These are phyloP conservation scores for Neobulgaria alba DNA, from an alignment of 2,329 filamentous ascomycete species.

Conservation along the genomic window DNA sequence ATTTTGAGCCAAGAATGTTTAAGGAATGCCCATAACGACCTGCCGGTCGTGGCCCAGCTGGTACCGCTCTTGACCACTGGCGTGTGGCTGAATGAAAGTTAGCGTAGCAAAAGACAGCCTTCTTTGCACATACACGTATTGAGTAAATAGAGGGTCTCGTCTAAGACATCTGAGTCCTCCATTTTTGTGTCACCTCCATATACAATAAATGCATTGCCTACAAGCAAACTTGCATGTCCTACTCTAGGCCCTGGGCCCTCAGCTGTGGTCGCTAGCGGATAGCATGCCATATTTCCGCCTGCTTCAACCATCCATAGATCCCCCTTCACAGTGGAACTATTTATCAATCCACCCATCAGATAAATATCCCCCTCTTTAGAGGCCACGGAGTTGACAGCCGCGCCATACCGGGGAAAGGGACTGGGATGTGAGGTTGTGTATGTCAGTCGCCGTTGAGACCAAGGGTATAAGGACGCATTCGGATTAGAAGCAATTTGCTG, in stretches of 20 bases:
- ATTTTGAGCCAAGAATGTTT: constrained; percentile 93
- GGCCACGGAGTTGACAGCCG: constrained; percentile 83
- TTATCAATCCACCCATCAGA: constrained; percentile 93
- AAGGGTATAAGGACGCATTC: constrained; percentile 83
- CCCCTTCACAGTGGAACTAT: constrained; percentile 90
- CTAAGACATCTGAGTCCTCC: constrained; percentile 81
- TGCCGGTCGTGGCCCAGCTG: constrained; percentile 74
- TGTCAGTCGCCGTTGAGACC: constrained; percentile 83
- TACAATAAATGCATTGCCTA: constrained; percentile 97
- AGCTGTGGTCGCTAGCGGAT: constrained; percentile 81
- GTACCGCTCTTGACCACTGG: constrained; percentile 93
- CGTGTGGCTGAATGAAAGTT: constrained; percentile 65
- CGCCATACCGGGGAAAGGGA: constrained; percentile 93
- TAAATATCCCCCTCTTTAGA: constrained; percentile 98
- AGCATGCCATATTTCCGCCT: constrained; percentile 78
- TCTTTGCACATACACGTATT: constrained; percentile 74
- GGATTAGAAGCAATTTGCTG: constrained; percentile 31
- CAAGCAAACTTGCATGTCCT: constrained; percentile 84
- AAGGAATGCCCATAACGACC: constrained; percentile 93
- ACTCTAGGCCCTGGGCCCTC: constrained; percentile 94
- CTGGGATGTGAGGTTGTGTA: constrained; percentile 76
- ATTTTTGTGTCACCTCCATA: constrained; percentile 98
- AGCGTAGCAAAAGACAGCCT: constrained; percentile 5
- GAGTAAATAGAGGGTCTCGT: constrained; percentile 91
- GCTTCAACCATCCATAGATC: constrained; percentile 98